Evolutionary conservation across 1,284 basidiomycete species (phyloP), one percentile per base, ranked within the genome.

Genomic region (Cystobasidium sp.): DNA sequence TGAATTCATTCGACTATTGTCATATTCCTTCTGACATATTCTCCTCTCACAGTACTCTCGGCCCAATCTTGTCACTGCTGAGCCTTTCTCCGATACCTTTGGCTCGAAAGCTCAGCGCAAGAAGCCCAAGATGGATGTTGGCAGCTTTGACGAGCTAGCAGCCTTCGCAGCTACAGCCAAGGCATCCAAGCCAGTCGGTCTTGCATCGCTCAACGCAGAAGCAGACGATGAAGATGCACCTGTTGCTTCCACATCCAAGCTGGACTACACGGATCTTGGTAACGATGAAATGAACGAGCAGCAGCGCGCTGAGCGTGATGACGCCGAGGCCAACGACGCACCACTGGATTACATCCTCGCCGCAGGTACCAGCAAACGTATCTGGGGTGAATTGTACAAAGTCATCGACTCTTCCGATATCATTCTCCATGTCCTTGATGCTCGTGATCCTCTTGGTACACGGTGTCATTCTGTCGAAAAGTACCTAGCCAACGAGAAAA

Each of bases 381-480:
- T 99, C 78, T 99, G 97, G 85, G 95, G 93, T 76, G 96, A 99
- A 83, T 85, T 99, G 31, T 99, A 99, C 88, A 99, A 99, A 83
- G 97, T 99, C 78, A 95, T 99, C 80, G 97, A 99, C 83, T 97
- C 94, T 2, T 97, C 93, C 9, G 96, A 99, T 81, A 94, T 99
- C 59, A 88, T 99, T 76, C 88, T 99, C 52, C 97, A 99, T 83
- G 89, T 99, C 61, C 85, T 99, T 76, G 97, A 99, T 83, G 96
- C 95, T 41, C 88, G 96, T 68, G 96, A 99, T 83, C 96, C 96
- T 0, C 83, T 97, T 65, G 97, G 97, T 16, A 98, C 97, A n/a
- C 87, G 97, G 79, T 99, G 97, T 84, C 90, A 94, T 82, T 95
- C 92, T 44, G 93, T 98, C 22, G 88, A 98, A 74, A 93, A 96